Percentiles rank a stretch among this genome's conserved stretches.
phyloP scores from a whole-genome alignment of 1,139 yeast species.

The Scheffersomyces quercinus region DNA sequence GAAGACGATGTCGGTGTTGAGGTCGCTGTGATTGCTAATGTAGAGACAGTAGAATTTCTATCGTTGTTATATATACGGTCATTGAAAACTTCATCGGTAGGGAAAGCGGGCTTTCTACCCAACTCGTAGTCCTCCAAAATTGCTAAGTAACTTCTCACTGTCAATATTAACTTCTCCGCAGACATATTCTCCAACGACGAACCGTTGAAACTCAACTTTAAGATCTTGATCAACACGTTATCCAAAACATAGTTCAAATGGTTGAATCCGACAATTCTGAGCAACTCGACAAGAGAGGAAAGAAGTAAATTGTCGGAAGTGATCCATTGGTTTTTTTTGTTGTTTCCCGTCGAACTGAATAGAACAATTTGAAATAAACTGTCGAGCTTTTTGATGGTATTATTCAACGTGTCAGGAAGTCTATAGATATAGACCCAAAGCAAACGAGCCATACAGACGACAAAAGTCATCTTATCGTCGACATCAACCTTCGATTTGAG shows the following conservation, averaged over 20 bases:
- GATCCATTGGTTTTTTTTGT: conserved; percentile 73
- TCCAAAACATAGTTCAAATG: conserved; percentile 81
- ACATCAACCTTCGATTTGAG: conserved; percentile 43
- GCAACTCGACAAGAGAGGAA: conserved; percentile 66
- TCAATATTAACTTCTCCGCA: conserved; percentile 71
- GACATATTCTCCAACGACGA: conserved; percentile 57
- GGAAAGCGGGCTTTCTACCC: conserved; percentile 70
- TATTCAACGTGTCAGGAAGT: conserved; percentile 83
- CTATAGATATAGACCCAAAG: conserved; percentile 90
- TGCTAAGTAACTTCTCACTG: conserved; percentile 68
- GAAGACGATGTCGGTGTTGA: too few species aligned
- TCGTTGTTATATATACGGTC: conserved; percentile 14
- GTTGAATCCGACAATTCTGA: conserved; percentile 75
- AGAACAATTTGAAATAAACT: conserved; percentile 57
- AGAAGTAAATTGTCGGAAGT: conserved; percentile 61
- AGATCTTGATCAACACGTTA: conserved; percentile 64
- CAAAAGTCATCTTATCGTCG: conserved; percentile 63
- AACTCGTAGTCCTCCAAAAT: conserved; percentile 62
- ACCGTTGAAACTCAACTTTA: conserved; percentile 59
- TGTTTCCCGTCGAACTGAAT: conserved; percentile 39
- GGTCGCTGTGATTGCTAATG: background rate
- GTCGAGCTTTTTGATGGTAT: conserved; percentile 63
- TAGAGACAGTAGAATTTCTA: background rate
- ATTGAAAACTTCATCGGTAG: conserved; percentile 57
- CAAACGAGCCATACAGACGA: conserved; percentile 69